phyloP scores from a whole-genome alignment of 1,139 yeast species.

The Yamadazyma buinensis region DNA sequence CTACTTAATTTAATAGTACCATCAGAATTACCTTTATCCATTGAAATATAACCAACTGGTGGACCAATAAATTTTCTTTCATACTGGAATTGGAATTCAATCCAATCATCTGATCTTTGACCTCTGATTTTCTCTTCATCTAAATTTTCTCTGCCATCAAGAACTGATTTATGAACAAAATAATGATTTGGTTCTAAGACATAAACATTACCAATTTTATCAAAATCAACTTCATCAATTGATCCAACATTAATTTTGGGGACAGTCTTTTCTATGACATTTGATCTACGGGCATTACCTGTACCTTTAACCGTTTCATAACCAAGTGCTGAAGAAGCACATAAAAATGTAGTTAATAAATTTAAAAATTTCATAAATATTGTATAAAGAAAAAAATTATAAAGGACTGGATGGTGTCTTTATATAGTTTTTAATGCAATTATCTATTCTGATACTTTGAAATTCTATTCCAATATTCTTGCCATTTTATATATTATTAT shows the following conservation, averaged over 20 bases:
- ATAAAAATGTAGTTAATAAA: background rate
- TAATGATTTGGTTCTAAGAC: slow-evolving; percentile 2
- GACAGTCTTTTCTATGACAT: slow-evolving; percentile 2
- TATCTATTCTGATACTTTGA: too few species aligned
- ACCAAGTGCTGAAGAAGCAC: background rate
- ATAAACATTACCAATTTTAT: background rate
- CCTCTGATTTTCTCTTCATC: background rate
- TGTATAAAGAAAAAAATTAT: too few species aligned
- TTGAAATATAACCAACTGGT: slow-evolving; percentile 10
- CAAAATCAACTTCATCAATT: background rate
- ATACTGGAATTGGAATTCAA: slow-evolving; percentile 2
- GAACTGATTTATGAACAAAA: slow-evolving; percentile 4
- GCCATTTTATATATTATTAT: too few species aligned
- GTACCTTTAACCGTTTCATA: background rate
- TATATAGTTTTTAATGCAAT: too few species aligned
- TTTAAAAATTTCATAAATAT: background rate
- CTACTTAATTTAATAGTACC: slow-evolving; percentile 3
- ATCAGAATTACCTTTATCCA: slow-evolving; percentile 5
- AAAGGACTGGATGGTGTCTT: too few species aligned
- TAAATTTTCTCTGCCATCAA: slow-evolving; percentile 4
- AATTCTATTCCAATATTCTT: too few species aligned
- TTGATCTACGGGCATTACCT: background rate
- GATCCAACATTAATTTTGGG: background rate
- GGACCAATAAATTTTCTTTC: slow-evolving; percentile 5
- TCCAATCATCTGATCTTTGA: slow-evolving; percentile 2